Percentiles rank a stretch among this genome's conserved stretches.
phyloP scores from a whole-genome alignment of 345 rosid genomes.

The Eucalyptus erythrocorys region DNA sequence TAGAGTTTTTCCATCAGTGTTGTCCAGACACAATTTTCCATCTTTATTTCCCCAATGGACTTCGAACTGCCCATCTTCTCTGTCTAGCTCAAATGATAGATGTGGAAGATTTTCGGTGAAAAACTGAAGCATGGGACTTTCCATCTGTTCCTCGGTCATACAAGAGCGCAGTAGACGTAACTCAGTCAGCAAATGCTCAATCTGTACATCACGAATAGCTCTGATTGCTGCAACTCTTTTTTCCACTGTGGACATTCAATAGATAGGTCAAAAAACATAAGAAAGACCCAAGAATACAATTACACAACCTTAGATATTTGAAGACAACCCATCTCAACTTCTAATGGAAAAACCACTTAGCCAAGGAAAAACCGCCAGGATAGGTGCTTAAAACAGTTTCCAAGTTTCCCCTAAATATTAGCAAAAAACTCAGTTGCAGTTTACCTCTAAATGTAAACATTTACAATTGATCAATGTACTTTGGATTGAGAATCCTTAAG shows the following conservation, averaged over 20 bases:
- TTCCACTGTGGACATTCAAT: conserved; percentile 29
- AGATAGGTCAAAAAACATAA: not conserved
- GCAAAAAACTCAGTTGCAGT: not conserved
- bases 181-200: conserved; percentile 43
- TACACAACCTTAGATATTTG: not conserved
- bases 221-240: conserved; percentile 55
- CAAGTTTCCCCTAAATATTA: not conserved
- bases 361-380: not conserved
- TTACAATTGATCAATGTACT: not conserved
- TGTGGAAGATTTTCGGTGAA: conserved; percentile 56
- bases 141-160: conserved; percentile 38
- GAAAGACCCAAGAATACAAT: not conserved
- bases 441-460: not conserved
- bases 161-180: conserved; percentile 54
- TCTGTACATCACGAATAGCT: conserved; percentile 65
- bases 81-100: conserved; percentile 22
- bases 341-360: not conserved
- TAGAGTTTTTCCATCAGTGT: conserved; percentile 19
- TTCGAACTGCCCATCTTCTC: conserved; percentile 38
- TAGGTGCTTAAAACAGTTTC: not conserved
- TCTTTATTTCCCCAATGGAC: conserved; percentile 28
- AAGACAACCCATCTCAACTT: not conserved
- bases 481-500: not conserved
- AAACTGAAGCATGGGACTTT: conserved; percentile 38
- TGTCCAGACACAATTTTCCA: conserved; percentile 9